Evolutionary conservation across 805 yeast species (phyloP).

Genomic region (Candida methanosorbosa): DNA sequence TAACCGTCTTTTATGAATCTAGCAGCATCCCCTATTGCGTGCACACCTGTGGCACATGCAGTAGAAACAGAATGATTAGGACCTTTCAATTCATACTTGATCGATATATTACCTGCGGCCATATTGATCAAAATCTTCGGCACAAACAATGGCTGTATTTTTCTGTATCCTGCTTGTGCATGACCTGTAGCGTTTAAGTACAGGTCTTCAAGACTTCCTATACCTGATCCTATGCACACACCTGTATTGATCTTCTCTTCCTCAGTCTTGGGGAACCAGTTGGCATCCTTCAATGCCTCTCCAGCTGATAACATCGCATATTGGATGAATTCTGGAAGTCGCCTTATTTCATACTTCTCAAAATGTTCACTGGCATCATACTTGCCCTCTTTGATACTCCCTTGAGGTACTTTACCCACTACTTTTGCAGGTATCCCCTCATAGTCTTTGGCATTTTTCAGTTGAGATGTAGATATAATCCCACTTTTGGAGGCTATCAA

Average conservation of each 20-base stretch:
- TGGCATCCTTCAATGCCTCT: slow-evolving; percentile 70
- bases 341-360: slow-evolving; percentile 38
- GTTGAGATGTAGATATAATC: slow-evolving; percentile 41
- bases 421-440: slow-evolving; percentile 57
- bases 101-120: slow-evolving; percentile 91
- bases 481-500: slow-evolving; percentile 50
- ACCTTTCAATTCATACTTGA: slow-evolving; percentile 67
- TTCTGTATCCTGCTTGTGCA: slow-evolving; percentile 45
- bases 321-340: slow-evolving; percentile 67
- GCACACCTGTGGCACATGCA: slow-evolving; percentile 96
- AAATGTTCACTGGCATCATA: slow-evolving; percentile 50
- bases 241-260: slow-evolving; percentile 40
- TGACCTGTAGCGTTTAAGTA: slow-evolving; percentile 54
- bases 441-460: slow-evolving; percentile 36
- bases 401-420: slow-evolving; percentile 62
- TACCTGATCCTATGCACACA: slow-evolving; percentile 87
- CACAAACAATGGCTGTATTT: slow-evolving; percentile 77
- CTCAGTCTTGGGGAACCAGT: slow-evolving; percentile 33
- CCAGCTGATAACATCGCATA: slow-evolving; percentile 69
- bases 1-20: slow-evolving; percentile 72
- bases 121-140: slow-evolving; percentile 81
- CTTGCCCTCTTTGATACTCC: slow-evolving; percentile 27
- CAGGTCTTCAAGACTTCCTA: slow-evolving; percentile 75
- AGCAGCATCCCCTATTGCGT: slow-evolving; percentile 88
- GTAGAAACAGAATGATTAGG: slow-evolving; percentile 85